Base-by-base conservation (phyloP, 352 stramenopile species). In the Globisporangium viniferum region DNA sequence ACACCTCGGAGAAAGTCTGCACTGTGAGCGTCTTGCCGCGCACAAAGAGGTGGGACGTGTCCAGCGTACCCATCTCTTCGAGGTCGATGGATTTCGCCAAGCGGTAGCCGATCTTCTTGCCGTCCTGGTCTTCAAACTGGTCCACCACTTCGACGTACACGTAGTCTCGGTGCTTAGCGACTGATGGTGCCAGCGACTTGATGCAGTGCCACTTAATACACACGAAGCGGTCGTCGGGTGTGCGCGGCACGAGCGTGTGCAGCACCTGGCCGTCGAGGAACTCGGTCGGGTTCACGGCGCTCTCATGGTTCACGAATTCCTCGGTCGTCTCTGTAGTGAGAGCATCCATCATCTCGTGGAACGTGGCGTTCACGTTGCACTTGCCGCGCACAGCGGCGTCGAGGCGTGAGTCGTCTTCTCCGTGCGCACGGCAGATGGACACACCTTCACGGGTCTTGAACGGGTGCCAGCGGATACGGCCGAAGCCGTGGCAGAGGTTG, bases 121-220 rank as follows among this genome's bases (percentile, higher is more conserved):
- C 84, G 24, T 91, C 78, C 20, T 76, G 64, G 69, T 91, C 78
- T 35, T 82, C 67, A 66, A 94, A 94, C 35, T 86, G 85, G 70
- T 93, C 87, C 59, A 94, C 87, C 36, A 94, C 72, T 61, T 94
- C 87, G 31, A 93, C 79, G 73, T 94, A 94, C 2, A 94, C 75
- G 74, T 92, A 94, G 76, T 94, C 87, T 4, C 87, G 72, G 57
- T 92, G 82, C 60, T 88, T 93, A 59, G 87, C 77, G 3, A 91
- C 85, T 10, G 84, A 90, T 10, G 87, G 82, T 29, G 87, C 85
- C 6, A 91, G 69, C 31, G 85, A 91, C 53, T 86, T 87, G 68
- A 90, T 74, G 60, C 83, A 89, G 59, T 94, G 83, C 84, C 85
- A 94, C 72, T 94, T 94, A 55, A 94, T 71, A 62, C 87, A 92